These are phyloP conservation scores for Xylariaceae sp. DNA, from an alignment of 2,329 filamentous ascomycete species.

Conservation along the genomic window DNA sequence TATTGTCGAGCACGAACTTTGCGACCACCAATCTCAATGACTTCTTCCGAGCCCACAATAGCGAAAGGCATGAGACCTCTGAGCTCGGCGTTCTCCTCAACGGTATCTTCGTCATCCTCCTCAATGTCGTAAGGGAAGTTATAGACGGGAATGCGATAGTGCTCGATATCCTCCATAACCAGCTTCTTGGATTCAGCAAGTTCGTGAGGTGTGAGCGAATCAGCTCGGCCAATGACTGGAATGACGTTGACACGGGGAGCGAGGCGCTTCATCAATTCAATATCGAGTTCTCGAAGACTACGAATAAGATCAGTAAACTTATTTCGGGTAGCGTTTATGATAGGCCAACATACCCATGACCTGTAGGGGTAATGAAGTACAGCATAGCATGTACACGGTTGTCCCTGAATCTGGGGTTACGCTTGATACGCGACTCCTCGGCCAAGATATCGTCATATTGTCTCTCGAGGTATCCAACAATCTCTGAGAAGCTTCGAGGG, in stretches of 20 bases:
- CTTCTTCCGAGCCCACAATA: constrained; percentile 96
- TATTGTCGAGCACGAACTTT: constrained; percentile 95
- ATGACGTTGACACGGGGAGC: constrained; percentile 99
- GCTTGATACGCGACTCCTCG: constrained; percentile 99
- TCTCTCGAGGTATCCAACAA: constrained; percentile 96
- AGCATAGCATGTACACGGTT: constrained; percentile 98
- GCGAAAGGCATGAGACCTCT: constrained; percentile 98
- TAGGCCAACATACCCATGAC: constrained; percentile 74
- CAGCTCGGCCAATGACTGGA: constrained; percentile 97
- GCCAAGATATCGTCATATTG: constrained; percentile 99
- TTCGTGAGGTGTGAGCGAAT: constrained; percentile 94
- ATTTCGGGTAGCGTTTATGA: background rate
- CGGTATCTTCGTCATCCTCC: constrained; percentile 98
- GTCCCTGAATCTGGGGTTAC: constrained; percentile 99
- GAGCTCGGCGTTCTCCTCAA: constrained; percentile 98
- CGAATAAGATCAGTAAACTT: constrained; percentile 28
- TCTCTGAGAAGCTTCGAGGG: constrained; percentile 82
- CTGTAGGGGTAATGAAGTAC: constrained; percentile 99
- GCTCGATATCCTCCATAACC: constrained; percentile 99
- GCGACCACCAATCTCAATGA: constrained; percentile 91
- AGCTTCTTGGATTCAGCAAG: constrained; percentile 99
- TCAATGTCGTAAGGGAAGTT: constrained; percentile 99
- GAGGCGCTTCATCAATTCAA: constrained; percentile 99
- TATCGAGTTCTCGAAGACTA: constrained; percentile 97
- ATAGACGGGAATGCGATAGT: constrained; percentile 99